Evolutionary conservation across 208 protist species (phyloP).

Genomic region (Polymyxa betae): DNA sequence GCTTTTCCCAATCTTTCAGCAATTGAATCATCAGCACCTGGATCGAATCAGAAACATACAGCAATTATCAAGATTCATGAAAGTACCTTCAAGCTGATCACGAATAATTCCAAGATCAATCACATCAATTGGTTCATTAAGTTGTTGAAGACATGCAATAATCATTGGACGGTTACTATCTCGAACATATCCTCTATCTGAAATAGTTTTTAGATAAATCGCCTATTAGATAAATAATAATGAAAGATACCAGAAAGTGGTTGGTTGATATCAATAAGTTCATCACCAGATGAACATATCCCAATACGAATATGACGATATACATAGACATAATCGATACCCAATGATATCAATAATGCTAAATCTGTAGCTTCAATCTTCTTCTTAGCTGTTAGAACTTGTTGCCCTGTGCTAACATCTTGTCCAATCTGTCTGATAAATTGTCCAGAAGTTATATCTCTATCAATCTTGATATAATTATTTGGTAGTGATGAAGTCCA

Average conservation of each 20-base stretch:
- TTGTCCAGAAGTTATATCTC: background rate
- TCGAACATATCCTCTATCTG: background rate
- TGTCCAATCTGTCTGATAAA: background rate
- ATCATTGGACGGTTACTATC: conserved; percentile 36
- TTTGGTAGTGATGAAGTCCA: background rate
- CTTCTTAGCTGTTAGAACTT: background rate
- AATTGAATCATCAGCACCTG: background rate
- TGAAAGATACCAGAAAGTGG: background rate
- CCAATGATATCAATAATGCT: background rate
- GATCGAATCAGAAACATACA: too few relatives aligned
- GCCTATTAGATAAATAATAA: background rate
- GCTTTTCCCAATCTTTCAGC: background rate
- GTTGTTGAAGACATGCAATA: background rate
- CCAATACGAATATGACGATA: background rate
- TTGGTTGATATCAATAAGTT: background rate
- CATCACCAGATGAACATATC: background rate
- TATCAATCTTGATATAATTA: background rate
- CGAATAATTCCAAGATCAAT: background rate
- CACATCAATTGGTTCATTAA: background rate
- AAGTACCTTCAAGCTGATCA: background rate
- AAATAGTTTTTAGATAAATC: background rate
- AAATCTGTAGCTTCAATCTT: background rate
- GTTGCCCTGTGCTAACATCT: background rate
- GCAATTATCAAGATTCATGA: too few relatives aligned
- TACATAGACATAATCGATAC: background rate